phyloP scores from a whole-genome alignment of 2,329 filamentous ascomycete genomes.

The Xylariaceae sp. region DNA sequence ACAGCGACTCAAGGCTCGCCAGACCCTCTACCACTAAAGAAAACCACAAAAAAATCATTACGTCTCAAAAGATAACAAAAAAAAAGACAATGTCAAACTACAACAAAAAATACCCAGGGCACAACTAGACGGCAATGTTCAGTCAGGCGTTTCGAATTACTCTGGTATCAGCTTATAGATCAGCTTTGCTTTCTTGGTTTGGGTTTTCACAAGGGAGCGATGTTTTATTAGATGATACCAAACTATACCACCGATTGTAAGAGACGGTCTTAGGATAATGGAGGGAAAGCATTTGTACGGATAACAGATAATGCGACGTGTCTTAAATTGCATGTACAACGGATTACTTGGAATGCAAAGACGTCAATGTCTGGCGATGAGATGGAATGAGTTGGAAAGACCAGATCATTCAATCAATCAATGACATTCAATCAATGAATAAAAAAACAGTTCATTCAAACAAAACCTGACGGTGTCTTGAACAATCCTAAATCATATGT shows the following conservation, averaged over 20 bases:
- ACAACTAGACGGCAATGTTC: constrained; percentile 9
- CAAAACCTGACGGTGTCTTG: too few relatives aligned
- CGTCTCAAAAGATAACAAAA: constrained; percentile 1
- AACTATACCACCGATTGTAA: constrained; percentile 13
- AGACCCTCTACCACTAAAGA: constrained; percentile 30
- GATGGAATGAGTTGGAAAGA: too few relatives aligned
- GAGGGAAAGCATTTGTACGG: too few relatives aligned
- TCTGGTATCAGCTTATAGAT: neutral
- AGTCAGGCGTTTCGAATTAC: constrained; percentile 2
- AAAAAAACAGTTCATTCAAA: too few relatives aligned
- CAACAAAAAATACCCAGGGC: constrained; percentile 3
- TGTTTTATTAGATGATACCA: constrained; percentile 19
- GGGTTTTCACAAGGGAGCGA: constrained; percentile 6
- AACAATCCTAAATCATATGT: too few relatives aligned
- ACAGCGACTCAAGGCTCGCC: constrained; percentile 38
- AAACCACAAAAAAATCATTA: neutral
- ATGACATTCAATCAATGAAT: too few relatives aligned
- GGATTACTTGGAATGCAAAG: too few relatives aligned
- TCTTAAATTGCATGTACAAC: too few relatives aligned
- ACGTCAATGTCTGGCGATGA: too few relatives aligned
- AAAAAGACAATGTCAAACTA: constrained; percentile 1
- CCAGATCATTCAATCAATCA: too few relatives aligned
- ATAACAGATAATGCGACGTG: too few relatives aligned
- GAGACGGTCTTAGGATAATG: constrained; percentile 1
- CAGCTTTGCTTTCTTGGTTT: constrained; percentile 3